These are phyloP conservation scores for Daedalea quercina DNA, from an alignment of 768 basidiomycete genomes.

Conservation along the genomic window DNA sequence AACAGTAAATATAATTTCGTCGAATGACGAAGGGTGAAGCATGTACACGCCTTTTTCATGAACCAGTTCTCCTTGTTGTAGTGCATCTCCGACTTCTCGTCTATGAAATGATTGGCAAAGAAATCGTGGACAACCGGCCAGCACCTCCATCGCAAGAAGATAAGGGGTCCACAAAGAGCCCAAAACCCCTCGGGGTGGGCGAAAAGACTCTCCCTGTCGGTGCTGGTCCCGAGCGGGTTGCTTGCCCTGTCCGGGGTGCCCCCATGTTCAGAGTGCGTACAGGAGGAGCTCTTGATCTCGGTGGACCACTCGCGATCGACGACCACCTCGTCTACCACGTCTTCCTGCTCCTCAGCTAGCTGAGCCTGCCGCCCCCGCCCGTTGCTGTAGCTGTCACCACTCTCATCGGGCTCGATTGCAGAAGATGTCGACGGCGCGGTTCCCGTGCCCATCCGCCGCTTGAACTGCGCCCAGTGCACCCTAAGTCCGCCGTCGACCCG, in stretches of 20 bases:
- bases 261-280: slow-evolving; percentile 45
- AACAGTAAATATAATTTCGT: neutral
- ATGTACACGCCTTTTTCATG: slow-evolving; percentile 41
- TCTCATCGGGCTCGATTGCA: slow-evolving; percentile 35
- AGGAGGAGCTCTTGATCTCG: slow-evolving; percentile 45
- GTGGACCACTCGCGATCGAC: slow-evolving; percentile 69
- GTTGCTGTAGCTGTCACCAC: slow-evolving; percentile 31
- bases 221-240: slow-evolving; percentile 29
- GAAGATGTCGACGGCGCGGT: slow-evolving; percentile 44
- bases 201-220: slow-evolving; percentile 30
- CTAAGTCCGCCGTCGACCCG: slow-evolving; percentile 20
- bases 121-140: slow-evolving; percentile 52
- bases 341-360: slow-evolving; percentile 27
- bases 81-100: slow-evolving; percentile 45
- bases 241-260: slow-evolving; percentile 43
- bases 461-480: slow-evolving; percentile 25
- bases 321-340: slow-evolving; percentile 62
- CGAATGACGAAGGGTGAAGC: neutral
- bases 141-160: slow-evolving; percentile 48
- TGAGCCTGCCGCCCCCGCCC: slow-evolving; percentile 14
- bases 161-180: slow-evolving; percentile 27
- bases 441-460: slow-evolving; percentile 26
- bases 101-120: slow-evolving; percentile 53
- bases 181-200: slow-evolving; percentile 30
- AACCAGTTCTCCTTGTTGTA: slow-evolving; percentile 69